Evolutionary conservation across 805 yeast genomes (phyloP), one percentile per base, ranked within the genome.

Genomic region (Yarrowia porcina): DNA sequence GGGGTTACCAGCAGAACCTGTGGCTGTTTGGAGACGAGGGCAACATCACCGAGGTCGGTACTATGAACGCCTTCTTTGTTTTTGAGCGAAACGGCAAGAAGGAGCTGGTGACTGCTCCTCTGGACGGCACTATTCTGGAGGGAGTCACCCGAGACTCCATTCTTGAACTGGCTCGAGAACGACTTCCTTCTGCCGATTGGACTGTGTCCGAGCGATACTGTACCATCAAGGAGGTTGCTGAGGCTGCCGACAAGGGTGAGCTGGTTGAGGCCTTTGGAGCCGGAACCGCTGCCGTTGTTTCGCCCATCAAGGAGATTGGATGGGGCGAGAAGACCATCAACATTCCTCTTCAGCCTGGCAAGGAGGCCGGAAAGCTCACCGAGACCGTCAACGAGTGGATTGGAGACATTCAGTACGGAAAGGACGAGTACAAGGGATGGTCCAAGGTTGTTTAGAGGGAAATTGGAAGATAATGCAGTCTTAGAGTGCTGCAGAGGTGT

Each of bases 251-350:
- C 57, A 83, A 86, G 74, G 96, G 97, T 65, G 87, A 89, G 73
- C 81, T 93, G 70, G 83, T 92, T 9, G 99, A 94, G 80, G 96
- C 97, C 20, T 93, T 93, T 71, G 98, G 98, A 69, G 80, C 97
- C 20, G 99, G 99, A 71, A 93, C 99, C 64, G 98, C 99, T 65
- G 98, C 97, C 45, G 85, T 93, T 72, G 98, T 94, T 49, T 85
- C 96, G 36, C 98, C 98, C 69, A 90, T 93, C 72, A 85, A 88
- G 76, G 88, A 82, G 70, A 90, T 93, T 72, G 92, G 91, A 64
- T 93, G 85, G 85, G 79, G 82, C 65, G 96, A 87, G 59, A 74
- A 85, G 71, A 82, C 81, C 65, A 90, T 93, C 68, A 67, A 77
- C 5, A 93, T 93, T 54, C 98, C 98, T 65, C 76, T 90, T 67